phyloP scores from a whole-genome alignment of 257 asterid species.

The Knoxia roxburghii region DNA sequence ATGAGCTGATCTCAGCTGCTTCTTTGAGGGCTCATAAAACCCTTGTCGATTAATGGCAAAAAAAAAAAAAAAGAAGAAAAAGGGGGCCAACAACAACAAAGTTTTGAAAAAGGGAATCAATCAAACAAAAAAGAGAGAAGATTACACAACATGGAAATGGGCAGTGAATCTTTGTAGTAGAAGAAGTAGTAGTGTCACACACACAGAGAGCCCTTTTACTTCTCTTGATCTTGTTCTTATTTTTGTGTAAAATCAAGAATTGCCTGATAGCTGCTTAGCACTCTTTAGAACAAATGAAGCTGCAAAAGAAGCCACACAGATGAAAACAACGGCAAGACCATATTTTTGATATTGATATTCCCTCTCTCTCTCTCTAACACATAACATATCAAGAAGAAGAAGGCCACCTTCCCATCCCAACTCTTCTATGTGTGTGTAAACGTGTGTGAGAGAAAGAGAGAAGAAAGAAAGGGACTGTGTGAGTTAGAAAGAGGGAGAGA shows the following conservation, averaged over 20 bases:
- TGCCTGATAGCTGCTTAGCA: constrained; percentile 37
- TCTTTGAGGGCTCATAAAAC: constrained; percentile 6
- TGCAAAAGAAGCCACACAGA: constrained; percentile 57
- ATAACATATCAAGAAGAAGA: too few species aligned
- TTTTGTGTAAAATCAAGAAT: constrained; percentile 5
- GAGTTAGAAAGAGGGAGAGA: constrained; percentile 22
- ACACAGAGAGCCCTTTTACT: too few species aligned
- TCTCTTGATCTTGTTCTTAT: constrained; percentile 15
- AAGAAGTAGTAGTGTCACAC: constrained; percentile 15
- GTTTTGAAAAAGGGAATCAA: too few species aligned
- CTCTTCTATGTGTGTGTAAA: not conserved
- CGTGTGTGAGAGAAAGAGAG: constrained; percentile 21
- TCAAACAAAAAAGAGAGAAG: not conserved
- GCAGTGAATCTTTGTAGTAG: constrained; percentile 16
- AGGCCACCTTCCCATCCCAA: not conserved
- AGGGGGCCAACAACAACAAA: too few species aligned
- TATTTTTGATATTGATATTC: too few species aligned
- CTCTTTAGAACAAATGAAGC: constrained; percentile 38
- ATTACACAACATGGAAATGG: constrained; percentile 5
- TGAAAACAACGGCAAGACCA: constrained; percentile 31
- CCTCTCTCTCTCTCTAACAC: too few species aligned
- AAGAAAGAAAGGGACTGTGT: too few species aligned
- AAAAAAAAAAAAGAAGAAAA: too few species aligned
- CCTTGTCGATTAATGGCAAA: constrained; percentile 4
- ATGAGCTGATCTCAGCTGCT: not conserved